Evolutionary conservation across 2,329 filamentous ascomycete species (phyloP).

Genomic region (Pseudomassariella vexata): DNA sequence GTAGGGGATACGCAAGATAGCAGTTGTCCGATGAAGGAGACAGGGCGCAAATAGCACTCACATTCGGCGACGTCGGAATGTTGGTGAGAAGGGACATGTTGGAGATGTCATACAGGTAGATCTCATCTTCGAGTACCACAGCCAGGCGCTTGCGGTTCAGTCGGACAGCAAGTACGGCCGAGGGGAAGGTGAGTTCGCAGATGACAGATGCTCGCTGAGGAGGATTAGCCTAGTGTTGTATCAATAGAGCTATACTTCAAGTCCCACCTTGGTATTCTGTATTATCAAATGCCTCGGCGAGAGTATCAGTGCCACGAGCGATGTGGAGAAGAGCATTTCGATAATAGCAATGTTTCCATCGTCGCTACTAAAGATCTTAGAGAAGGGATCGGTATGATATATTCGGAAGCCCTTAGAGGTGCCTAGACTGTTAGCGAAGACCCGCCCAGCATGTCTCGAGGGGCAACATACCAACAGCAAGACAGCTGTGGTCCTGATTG

Average conservation of each 20-base stretch:
- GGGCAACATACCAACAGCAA: slow-evolving; percentile 73
- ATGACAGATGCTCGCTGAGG: slow-evolving; percentile 77
- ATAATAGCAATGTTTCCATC: slow-evolving; percentile 94
- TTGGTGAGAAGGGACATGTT: slow-evolving; percentile 95
- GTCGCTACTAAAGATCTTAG: slow-evolving; percentile 88
- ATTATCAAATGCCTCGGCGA: slow-evolving; percentile 91
- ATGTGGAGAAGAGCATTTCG: slow-evolving; percentile 98
- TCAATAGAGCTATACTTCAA: no score
- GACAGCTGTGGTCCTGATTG: slow-evolving; percentile 96
- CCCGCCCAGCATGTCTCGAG: no score
- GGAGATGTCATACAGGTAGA: slow-evolving; percentile 97
- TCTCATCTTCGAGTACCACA: slow-evolving; percentile 90
- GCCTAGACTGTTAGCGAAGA: slow-evolving; percentile 50
- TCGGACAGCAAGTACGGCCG: slow-evolving; percentile 88
- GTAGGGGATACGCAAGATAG: slow-evolving; percentile 89
- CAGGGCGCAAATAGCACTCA: slow-evolving; percentile 82
- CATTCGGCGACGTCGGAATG: slow-evolving; percentile 90
- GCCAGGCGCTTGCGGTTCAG: slow-evolving; percentile 91
- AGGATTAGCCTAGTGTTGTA: no score
- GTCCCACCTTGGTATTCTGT: slow-evolving; percentile 96
- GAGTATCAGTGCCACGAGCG: slow-evolving; percentile 85
- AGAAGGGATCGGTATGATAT: slow-evolving; percentile 94
- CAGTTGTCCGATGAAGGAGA: slow-evolving; percentile 94
- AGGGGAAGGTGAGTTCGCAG: slow-evolving; percentile 97
- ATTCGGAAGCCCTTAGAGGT: slow-evolving; percentile 93